phyloP scores from a whole-genome alignment of 306 rosid genomes.

The Trifolium pratense region DNA sequence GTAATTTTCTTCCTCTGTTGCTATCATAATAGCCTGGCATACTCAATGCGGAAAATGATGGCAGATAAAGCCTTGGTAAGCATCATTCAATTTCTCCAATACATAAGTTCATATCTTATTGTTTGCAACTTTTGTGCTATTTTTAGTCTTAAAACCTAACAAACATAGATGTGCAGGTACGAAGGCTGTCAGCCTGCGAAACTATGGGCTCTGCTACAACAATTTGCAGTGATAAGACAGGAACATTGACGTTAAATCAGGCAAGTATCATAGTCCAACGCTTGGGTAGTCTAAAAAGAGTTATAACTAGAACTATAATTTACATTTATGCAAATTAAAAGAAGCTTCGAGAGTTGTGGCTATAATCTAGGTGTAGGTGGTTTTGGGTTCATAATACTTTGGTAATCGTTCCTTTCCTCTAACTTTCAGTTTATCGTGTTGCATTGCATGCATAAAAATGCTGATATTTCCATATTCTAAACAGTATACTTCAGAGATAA shows the following conservation, averaged over 20 bases:
- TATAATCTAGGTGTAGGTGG: constrained; percentile 28
- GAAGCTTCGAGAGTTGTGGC: constrained; percentile 25
- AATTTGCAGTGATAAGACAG: constrained; percentile 98
- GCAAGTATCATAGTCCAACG: constrained; percentile 41
- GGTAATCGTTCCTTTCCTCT: constrained; percentile 22
- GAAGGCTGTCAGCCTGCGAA: constrained; percentile 97
- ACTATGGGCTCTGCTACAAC: constrained; percentile 99
- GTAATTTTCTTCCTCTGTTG: constrained; percentile 35
- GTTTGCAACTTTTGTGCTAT: constrained; percentile 34
- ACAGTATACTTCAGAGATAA: constrained; percentile 30
- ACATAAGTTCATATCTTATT: constrained; percentile 12
- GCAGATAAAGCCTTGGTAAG: constrained; percentile 93
- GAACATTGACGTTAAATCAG: constrained; percentile 94
- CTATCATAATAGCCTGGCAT: constrained; percentile 72
- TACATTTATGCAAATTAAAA: constrained; percentile 33
- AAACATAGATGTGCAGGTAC: constrained; percentile 62
- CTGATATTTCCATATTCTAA: constrained; percentile 9
- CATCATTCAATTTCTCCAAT: constrained; percentile 33
- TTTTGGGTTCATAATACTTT: constrained; percentile 34
- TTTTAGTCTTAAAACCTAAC: constrained; percentile 42
- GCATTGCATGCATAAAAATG: constrained; percentile 4
- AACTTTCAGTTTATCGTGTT: constrained; percentile 9
- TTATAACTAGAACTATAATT: constrained; percentile 23
- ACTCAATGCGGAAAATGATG: constrained; percentile 99
- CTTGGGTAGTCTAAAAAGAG: constrained; percentile 28